These are phyloP conservation scores for Pyrus hybrid DNA, from an alignment of 331 rosid genomes.

Conservation along the genomic window DNA sequence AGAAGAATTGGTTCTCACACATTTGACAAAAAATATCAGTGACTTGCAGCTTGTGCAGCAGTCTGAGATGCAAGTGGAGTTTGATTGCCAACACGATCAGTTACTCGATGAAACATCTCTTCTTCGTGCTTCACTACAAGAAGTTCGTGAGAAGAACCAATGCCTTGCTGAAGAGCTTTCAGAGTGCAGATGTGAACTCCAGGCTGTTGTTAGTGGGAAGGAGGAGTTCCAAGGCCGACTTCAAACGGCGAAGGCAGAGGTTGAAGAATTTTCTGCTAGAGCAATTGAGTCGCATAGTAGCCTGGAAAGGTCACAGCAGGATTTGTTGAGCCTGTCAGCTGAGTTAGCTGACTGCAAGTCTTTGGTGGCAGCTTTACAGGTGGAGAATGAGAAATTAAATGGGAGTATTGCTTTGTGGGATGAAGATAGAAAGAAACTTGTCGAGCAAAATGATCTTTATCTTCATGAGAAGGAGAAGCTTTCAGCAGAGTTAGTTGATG, in stretches of 20 bases:
- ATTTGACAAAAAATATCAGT: slow-evolving; percentile 48
- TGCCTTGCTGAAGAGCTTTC: slow-evolving; percentile 58
- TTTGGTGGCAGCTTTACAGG: slow-evolving; percentile 49
- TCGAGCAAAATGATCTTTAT: slow-evolving; percentile 46
- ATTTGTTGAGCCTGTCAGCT: slow-evolving; percentile 35
- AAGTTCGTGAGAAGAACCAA: slow-evolving; percentile 53
- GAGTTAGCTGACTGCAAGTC: slow-evolving; percentile 67
- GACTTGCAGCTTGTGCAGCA: slow-evolving; percentile 59
- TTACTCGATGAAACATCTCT: slow-evolving; percentile 45
- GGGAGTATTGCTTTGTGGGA: slow-evolving; percentile 35
- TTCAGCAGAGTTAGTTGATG: slow-evolving; percentile 39
- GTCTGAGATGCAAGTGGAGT: slow-evolving; percentile 43
- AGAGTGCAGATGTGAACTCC: slow-evolving; percentile 47
- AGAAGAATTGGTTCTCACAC: slow-evolving; percentile 66
- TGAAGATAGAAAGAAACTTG: slow-evolving; percentile 43
- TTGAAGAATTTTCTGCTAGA: slow-evolving; percentile 53
- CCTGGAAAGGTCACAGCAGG: slow-evolving; percentile 49
- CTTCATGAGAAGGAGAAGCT: slow-evolving; percentile 52
- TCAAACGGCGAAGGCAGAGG: slow-evolving; percentile 34
- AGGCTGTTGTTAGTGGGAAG: slow-evolving; percentile 37
- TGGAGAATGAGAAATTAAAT: slow-evolving; percentile 47
- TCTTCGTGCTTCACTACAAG: slow-evolving; percentile 37
- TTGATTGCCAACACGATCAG: slow-evolving; percentile 35
- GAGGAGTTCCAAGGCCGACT: slow-evolving; percentile 51
- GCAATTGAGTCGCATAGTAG: slow-evolving; percentile 44